These are phyloP conservation scores for Crithidia mellificae DNA, from an alignment of 208 protist species.

Conservation along the genomic window DNA sequence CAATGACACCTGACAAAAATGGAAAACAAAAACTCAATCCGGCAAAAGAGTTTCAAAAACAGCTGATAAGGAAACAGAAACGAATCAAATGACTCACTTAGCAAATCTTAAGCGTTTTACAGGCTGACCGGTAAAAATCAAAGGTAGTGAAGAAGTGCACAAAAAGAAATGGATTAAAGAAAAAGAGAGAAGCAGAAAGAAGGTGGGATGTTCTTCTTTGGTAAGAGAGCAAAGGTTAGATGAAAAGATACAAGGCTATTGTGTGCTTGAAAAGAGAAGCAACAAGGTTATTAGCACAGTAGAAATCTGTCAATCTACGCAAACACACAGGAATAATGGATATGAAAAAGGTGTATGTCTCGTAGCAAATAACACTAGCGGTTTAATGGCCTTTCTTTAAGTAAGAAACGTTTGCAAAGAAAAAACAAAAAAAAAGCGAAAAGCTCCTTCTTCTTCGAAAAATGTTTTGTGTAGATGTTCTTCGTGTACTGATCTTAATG, in stretches of 20 bases:
- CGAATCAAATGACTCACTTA: too few species aligned
- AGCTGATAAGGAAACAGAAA: too few species aligned
- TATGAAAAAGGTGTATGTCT: too few species aligned
- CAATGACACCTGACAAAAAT: neutral
- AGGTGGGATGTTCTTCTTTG: neutral
- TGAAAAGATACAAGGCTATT: neutral
- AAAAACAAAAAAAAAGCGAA: neutral
- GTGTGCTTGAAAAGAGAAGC: neutral
- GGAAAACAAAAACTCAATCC: conserved; percentile 18
- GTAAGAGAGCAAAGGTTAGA: conserved; percentile 4
- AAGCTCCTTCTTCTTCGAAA: neutral
- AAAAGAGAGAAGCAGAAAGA: conserved; percentile 3
- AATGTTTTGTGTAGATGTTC: neutral
- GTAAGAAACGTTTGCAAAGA: neutral
- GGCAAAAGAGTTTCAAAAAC: too few species aligned
- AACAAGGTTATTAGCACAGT: neutral
- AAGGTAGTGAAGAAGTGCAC: neutral
- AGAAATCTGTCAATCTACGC: neutral
- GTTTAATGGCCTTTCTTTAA: too few species aligned
- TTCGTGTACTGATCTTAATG: neutral
- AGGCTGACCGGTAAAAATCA: too few species aligned
- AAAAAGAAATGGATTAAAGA: conserved; percentile 4
- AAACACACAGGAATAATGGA: too few species aligned
- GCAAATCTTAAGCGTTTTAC: too few species aligned
- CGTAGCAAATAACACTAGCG: too few species aligned